A percentile compares a stretch with the other conserved stretches of the same genome.
phyloP scores from a whole-genome alignment of 208 protist species.

The Trypanosoma mega region DNA sequence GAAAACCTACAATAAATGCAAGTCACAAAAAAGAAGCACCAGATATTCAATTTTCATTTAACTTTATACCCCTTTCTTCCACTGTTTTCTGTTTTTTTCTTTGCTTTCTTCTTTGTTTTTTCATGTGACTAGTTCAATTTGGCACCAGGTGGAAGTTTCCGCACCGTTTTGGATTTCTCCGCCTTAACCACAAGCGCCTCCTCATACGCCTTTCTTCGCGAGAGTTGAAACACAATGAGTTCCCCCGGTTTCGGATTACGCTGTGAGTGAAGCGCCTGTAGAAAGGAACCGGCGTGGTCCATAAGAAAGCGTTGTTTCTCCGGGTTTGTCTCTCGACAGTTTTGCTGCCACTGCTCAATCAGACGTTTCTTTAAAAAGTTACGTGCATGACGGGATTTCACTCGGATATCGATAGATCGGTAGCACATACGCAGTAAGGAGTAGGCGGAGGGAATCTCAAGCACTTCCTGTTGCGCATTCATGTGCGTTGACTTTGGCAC shows the following conservation, averaged over 20 bases:
- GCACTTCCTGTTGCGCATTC: slow-evolving; percentile 79
- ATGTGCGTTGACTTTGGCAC: slow-evolving; percentile 28
- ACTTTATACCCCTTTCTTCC: neutral
- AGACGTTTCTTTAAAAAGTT: slow-evolving; percentile 82
- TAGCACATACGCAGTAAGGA: slow-evolving; percentile 90
- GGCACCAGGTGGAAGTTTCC: slow-evolving; percentile 39
- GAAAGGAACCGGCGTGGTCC: slow-evolving; percentile 83
- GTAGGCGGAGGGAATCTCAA: slow-evolving; percentile 76
- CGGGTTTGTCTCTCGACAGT: slow-evolving; percentile 71
- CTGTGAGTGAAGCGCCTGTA: slow-evolving; percentile 82
- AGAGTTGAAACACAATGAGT: slow-evolving; percentile 75
- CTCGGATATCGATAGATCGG: slow-evolving; percentile 87
- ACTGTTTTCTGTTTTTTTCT: neutral
- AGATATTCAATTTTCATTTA: neutral
- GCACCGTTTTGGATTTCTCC: slow-evolving; percentile 46
- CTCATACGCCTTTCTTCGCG: slow-evolving; percentile 67
- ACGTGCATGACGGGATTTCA: slow-evolving; percentile 85
- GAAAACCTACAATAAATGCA: too few species aligned
- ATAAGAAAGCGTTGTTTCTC: slow-evolving; percentile 88
- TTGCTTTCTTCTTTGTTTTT: slow-evolving; percentile 10
- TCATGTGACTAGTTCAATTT: slow-evolving; percentile 26
- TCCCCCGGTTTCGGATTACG: slow-evolving; percentile 72
- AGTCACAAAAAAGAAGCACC: too few species aligned
- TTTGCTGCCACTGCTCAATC: slow-evolving; percentile 72
- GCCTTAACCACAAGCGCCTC: slow-evolving; percentile 46